A percentile compares a stretch with the other conserved stretches of the same genome.
Conservation (phyloP, 2,329 filamentous ascomycete genomes). For the Fusarium nematophilum region DNA sequence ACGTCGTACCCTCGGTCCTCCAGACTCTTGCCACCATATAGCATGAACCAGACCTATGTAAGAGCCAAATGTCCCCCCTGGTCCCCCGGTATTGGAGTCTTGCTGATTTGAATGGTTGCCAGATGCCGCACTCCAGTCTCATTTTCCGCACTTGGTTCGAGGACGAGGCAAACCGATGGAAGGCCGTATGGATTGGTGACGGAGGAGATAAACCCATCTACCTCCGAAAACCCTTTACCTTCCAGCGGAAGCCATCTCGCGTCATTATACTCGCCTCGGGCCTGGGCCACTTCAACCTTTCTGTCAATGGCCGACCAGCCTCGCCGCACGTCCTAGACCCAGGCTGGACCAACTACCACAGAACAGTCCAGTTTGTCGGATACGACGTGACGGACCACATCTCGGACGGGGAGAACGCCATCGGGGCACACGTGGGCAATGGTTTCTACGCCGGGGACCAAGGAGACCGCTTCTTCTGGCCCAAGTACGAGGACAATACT, state of each 20-base stretch:
- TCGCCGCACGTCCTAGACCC: constrained; percentile 52
- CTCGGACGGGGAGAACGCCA: constrained; percentile 48
- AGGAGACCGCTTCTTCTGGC: constrained; percentile 56
- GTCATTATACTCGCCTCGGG: constrained; percentile 53
- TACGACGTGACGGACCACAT: constrained; percentile 55
- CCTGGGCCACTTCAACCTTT: constrained; percentile 54
- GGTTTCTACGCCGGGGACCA: constrained; percentile 59
- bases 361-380: constrained; percentile 55
- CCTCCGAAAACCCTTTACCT: constrained; percentile 48
- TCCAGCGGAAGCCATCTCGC: constrained; percentile 45
- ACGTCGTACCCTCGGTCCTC: constrained; percentile 51
- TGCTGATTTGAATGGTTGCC: neutral
- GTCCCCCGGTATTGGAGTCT: no score
- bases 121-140: constrained; percentile 55
- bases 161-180: constrained; percentile 53
- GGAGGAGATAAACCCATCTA: constrained; percentile 54
- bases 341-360: constrained; percentile 55
- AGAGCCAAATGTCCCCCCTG: neutral
- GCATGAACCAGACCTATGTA: constrained; percentile 55
- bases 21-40: constrained; percentile 51
- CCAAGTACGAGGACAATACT: constrained; percentile 55
- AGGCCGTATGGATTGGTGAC: constrained; percentile 54
- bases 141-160: constrained; percentile 57
- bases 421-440: constrained; percentile 56
- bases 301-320: constrained; percentile 48